Percentiles rank a stretch among this genome's conserved stretches.
These are phyloP conservation scores for Exophiala phaeomuriformis DNA, from an alignment of 2,329 filamentous ascomycete species.

Conservation along the genomic window DNA sequence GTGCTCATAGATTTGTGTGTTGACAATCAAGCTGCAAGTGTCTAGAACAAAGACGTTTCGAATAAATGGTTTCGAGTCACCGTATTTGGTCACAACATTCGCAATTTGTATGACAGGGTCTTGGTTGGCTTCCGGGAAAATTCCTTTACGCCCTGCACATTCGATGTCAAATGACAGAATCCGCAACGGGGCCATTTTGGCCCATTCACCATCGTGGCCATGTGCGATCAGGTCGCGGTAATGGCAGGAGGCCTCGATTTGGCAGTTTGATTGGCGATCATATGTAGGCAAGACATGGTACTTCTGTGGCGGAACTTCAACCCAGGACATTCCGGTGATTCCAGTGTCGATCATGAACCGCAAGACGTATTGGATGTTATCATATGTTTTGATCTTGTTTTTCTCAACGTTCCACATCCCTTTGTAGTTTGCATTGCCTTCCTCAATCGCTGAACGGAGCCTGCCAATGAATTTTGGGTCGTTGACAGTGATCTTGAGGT, in stretches of 20 bases:
- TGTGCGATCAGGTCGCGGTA: conserved; percentile 81
- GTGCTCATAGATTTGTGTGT: conserved; percentile 84
- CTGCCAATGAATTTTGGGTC: conserved; percentile 78
- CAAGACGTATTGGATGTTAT: conserved; percentile 90
- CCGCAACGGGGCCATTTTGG: conserved; percentile 91
- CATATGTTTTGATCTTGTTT: conserved; percentile 77
- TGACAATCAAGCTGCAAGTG: conserved; percentile 85
- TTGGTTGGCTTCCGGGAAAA: conserved; percentile 86
- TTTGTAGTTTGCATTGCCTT: conserved; percentile 76
- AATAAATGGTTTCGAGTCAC: conserved; percentile 91
- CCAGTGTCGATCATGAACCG: conserved; percentile 98
- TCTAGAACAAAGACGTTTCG: conserved; percentile 95
- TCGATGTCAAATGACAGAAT: conserved; percentile 98
- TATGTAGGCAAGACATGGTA: conserved; percentile 62
- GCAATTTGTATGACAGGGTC: conserved; percentile 98
- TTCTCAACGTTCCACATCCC: conserved; percentile 70
- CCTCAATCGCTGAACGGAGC: conserved; percentile 68
- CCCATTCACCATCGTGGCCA: conserved; percentile 85
- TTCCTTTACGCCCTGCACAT: conserved; percentile 92
- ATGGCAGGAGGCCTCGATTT: conserved; percentile 83
- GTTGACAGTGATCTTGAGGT: conserved; percentile 85
- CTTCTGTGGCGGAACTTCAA: conserved; percentile 68
- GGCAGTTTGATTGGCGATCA: conserved; percentile 80
- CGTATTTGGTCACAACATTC: conserved; percentile 88
- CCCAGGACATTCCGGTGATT: conserved; percentile 95